A percentile compares a stretch with the other conserved stretches of the same genome.
Evolutionary conservation across 2,329 filamentous ascomycete genomes (phyloP).

Genomic region (Fusarium sublunatum): DNA sequence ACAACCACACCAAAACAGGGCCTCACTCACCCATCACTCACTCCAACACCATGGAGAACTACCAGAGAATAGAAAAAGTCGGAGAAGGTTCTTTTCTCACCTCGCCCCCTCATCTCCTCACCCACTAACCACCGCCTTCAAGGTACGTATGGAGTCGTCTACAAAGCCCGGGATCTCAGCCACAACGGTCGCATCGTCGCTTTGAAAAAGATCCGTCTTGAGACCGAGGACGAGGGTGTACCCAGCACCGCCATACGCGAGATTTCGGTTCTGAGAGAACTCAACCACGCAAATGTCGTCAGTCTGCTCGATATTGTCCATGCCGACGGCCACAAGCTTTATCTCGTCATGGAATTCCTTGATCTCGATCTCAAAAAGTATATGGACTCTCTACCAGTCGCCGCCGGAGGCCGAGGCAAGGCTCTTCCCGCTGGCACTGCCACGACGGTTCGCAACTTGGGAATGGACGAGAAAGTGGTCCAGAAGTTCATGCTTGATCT

Average conservation of each 20-base stretch:
- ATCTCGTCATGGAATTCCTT: slow-evolving; percentile 92
- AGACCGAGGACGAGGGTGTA: slow-evolving; percentile 93
- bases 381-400: slow-evolving; percentile 89
- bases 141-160: slow-evolving; percentile 93
- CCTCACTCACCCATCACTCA: slow-evolving; percentile 20
- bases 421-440: slow-evolving; percentile 82
- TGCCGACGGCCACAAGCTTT: slow-evolving; percentile 93
- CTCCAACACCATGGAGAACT: slow-evolving; percentile 86
- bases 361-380: slow-evolving; percentile 95
- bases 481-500: slow-evolving; percentile 94
- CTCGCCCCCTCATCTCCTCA: not conserved
- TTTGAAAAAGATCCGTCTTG: slow-evolving; percentile 94
- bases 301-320: slow-evolving; percentile 91
- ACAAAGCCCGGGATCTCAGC: slow-evolving; percentile 89
- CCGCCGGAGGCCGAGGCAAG: slow-evolving; percentile 86
- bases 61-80: slow-evolving; percentile 96
- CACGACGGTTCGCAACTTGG: slow-evolving; percentile 64
- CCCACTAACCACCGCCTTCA: slow-evolving; percentile 50
- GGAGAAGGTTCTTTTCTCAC: slow-evolving; percentile 77
- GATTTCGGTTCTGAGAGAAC: slow-evolving; percentile 93
- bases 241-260: slow-evolving; percentile 93
- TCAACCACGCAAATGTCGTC: slow-evolving; percentile 92
- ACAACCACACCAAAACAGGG: not conserved
- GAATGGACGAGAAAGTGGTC: slow-evolving; percentile 81
- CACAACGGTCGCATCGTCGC: slow-evolving; percentile 88